Evolutionary conservation across 345 rosid genomes (phyloP).

Genomic region (Tarenaya hassleriana): DNA sequence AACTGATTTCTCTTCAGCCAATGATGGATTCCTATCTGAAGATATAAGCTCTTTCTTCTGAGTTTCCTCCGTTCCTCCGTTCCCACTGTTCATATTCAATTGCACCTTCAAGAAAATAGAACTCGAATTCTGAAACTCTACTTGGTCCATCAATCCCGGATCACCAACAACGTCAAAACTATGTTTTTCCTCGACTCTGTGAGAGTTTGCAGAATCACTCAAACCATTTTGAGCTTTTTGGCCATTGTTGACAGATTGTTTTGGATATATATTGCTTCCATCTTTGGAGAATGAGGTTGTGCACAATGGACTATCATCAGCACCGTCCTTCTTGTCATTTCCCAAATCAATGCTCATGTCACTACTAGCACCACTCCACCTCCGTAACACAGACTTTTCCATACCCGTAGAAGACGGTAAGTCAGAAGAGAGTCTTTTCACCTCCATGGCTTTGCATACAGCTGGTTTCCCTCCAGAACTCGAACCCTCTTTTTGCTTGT

Average conservation of each 20-base stretch:
- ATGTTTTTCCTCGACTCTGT: slow-evolving; percentile 35
- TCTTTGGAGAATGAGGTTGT: slow-evolving; percentile 48
- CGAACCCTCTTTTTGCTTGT: slow-evolving; percentile 68
- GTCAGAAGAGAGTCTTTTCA: slow-evolving; percentile 81
- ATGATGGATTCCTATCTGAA: slow-evolving; percentile 32
- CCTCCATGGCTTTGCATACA: slow-evolving; percentile 60
- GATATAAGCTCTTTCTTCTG: slow-evolving; percentile 33
- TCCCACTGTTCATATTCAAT: slow-evolving; percentile 30
- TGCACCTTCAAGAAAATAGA: slow-evolving; percentile 30
- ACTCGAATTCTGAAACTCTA: slow-evolving; percentile 29
- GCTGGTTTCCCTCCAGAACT: slow-evolving; percentile 59
- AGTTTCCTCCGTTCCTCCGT: slow-evolving; percentile 43
- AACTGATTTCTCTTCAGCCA: slow-evolving; percentile 43
- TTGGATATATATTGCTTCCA: slow-evolving; percentile 24
- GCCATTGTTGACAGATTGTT: slow-evolving; percentile 23
- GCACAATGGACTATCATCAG: slow-evolving; percentile 54
- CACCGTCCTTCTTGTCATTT: slow-evolving; percentile 58
- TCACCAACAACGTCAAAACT: slow-evolving; percentile 24
- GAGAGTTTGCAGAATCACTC: slow-evolving; percentile 31
- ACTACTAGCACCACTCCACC: slow-evolving; percentile 99
- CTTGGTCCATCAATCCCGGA: slow-evolving; percentile 32
- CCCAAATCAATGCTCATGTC: slow-evolving; percentile 96
- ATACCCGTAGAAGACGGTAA: slow-evolving; percentile 45
- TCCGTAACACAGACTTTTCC: slow-evolving; percentile 77
- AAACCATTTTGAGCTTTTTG: slow-evolving; percentile 33